Conservation (phyloP, 352 stramenopile genomes). For the Phytopythium oedochilum region DNA sequence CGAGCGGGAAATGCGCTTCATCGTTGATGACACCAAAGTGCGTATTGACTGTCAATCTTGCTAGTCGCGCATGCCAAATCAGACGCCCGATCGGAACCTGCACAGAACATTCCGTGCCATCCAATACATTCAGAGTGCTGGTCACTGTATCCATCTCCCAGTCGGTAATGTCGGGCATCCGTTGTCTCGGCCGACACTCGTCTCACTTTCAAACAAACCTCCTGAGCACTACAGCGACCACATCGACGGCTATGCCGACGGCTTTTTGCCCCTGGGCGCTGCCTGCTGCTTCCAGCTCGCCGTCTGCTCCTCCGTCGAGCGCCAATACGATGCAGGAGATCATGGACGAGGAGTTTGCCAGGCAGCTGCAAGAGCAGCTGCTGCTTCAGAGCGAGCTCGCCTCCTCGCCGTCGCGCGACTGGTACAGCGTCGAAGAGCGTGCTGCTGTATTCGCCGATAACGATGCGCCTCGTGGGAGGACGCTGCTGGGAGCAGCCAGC, state of each 20-base stretch:
- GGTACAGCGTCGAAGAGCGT: constrained; percentile 7
- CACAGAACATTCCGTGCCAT: not conserved
- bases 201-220: not conserved
- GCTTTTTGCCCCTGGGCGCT: not conserved
- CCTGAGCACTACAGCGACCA: not conserved
- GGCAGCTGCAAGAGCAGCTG: constrained; percentile 25
- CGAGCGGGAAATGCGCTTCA: not conserved
- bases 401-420: constrained; percentile 1
- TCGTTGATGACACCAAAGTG: not conserved
- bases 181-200: no score
- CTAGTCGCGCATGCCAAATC: not conserved
- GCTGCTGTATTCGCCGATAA: not conserved
- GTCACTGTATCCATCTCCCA: not conserved
- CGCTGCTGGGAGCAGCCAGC: not conserved
- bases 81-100: not conserved
- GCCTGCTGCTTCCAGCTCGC: not conserved
- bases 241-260: not conserved
- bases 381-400: not conserved
- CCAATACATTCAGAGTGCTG: not conserved
- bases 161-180: no score
- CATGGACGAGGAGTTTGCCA: constrained; percentile 57
- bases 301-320: not conserved
- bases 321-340: constrained; percentile 46
- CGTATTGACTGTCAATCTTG: no score
- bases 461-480: not conserved